A percentile compares a stretch with the other conserved stretches of the same genome.
Evolutionary conservation across 208 protist species (phyloP).

Genomic region (Naegleria gruberi): DNA sequence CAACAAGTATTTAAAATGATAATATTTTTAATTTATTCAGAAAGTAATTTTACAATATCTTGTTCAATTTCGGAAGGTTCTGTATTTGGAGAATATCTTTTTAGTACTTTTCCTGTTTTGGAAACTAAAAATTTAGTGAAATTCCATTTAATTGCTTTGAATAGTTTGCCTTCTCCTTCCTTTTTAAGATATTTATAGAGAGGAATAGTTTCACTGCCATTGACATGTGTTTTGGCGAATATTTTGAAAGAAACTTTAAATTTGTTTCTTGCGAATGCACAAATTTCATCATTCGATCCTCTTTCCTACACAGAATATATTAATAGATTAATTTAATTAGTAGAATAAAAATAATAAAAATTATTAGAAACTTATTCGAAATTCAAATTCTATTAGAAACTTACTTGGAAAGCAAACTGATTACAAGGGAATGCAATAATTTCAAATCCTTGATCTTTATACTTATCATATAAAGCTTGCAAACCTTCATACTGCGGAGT

Average conservation of each 20-base stretch:
- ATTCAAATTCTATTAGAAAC: too few relatives aligned
- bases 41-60: constrained; percentile 22
- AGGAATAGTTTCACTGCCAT: constrained; percentile 61
- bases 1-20: too few relatives aligned
- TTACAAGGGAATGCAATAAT: constrained; percentile 83
- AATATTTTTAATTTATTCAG: too few relatives aligned
- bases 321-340: too few relatives aligned
- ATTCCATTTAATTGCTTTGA: neutral
- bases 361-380: too few relatives aligned
- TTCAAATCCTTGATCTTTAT: constrained; percentile 66
- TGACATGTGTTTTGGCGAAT: constrained; percentile 76
- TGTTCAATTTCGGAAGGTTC: neutral
- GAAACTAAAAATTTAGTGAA: neutral
- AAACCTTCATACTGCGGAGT: neutral
- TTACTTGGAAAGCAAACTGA: constrained; percentile 66
- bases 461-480: constrained; percentile 67
- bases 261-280: constrained; percentile 51
- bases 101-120: neutral
- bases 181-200: constrained; percentile 71
- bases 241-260: constrained; percentile 69
- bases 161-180: neutral
- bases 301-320: too few relatives aligned
- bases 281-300: constrained; percentile 60
- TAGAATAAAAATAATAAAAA: too few relatives aligned
- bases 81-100: neutral